Evolutionary conservation across 768 basidiomycete genomes (phyloP).

Genomic region (Lactifluus volemus): DNA sequence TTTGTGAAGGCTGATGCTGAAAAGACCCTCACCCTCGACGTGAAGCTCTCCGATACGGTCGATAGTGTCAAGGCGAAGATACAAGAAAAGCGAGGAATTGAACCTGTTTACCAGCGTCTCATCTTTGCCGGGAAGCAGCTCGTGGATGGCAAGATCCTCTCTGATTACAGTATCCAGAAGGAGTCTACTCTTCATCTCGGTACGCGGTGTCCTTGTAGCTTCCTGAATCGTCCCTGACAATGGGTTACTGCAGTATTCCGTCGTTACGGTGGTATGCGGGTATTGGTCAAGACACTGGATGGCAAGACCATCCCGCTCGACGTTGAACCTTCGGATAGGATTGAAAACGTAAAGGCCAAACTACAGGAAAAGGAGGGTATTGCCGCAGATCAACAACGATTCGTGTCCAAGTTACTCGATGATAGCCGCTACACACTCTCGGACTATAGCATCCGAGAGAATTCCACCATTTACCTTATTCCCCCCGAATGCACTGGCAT

Average conservation of each 20-base stretch:
- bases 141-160: conserved; percentile 42
- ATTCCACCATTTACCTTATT: conserved; percentile 24
- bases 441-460: conserved; percentile 28
- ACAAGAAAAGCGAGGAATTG: conserved; percentile 30
- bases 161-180: conserved; percentile 30
- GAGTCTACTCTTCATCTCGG: conserved; percentile 27
- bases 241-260: conserved; percentile 29
- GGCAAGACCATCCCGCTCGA: conserved; percentile 52
- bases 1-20: conserved; percentile 29
- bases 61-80: conserved; percentile 30
- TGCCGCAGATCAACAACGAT: conserved; percentile 26
- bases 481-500: conserved; percentile 8
- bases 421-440: conserved; percentile 25
- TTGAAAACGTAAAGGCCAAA: conserved; percentile 27
- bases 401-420: conserved; percentile 26
- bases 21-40: conserved; percentile 30
- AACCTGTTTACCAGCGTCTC: conserved; percentile 28
- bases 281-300: conserved; percentile 42
- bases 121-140: conserved; percentile 41
- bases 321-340: conserved; percentile 33
- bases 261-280: conserved; percentile 32
- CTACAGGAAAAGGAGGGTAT: conserved; percentile 28
- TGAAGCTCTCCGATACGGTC: conserved; percentile 29
- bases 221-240: not conserved
- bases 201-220: conserved; percentile 4